Evolutionary conservation across 345 rosid genomes (phyloP), one percentile per base, ranked within the genome.

Genomic region (Gossypium raimondii): DNA sequence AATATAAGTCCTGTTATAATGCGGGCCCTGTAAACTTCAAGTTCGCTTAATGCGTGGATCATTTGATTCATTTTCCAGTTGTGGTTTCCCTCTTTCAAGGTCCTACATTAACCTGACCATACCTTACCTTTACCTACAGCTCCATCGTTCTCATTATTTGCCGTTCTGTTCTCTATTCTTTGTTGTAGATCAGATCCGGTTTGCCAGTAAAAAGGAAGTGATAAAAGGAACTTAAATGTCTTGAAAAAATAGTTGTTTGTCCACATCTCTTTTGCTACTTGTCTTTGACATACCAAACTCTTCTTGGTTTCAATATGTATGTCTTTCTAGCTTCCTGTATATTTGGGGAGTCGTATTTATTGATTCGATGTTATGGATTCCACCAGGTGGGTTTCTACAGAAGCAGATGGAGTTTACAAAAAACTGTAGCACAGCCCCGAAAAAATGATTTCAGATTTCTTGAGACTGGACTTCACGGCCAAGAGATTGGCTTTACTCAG

Each of bases 351-450:
- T 24, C 29, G 56, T 55, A 47, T 34, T 45, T 56, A 50, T 5
- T 52, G 51, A 64, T 7, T 68, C 73, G 63, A 24, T 43, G 17
- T 29, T 43, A 10, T 13, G 27, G 61, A 77, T 67, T 68, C 69
- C 38, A 75, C 11, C 81, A 86, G 90, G 89, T 74, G 85, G 81
- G 47, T 81, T 82, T 74, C 79, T 68, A 4, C 78, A 78, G 80
- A 86, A 84, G 79, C 81, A 78, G 80, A 58, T 78, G 43, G 85
- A 76, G 24, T 58, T 69, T 43, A 14, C 80, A 34, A 86, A 76
- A 77, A 72, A 34, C 27, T 66, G 77, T 13, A 75, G 77, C 81
- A 68, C 72, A 18, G 69, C 76, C 50, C 76, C 73, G 4, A 71
- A 80, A 48, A 87, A 78, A 81, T 85, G 78, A 85, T 73, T 11